phyloP scores from a whole-genome alignment of 2,329 filamentous ascomycete species.

The Thelonectria discophora region DNA sequence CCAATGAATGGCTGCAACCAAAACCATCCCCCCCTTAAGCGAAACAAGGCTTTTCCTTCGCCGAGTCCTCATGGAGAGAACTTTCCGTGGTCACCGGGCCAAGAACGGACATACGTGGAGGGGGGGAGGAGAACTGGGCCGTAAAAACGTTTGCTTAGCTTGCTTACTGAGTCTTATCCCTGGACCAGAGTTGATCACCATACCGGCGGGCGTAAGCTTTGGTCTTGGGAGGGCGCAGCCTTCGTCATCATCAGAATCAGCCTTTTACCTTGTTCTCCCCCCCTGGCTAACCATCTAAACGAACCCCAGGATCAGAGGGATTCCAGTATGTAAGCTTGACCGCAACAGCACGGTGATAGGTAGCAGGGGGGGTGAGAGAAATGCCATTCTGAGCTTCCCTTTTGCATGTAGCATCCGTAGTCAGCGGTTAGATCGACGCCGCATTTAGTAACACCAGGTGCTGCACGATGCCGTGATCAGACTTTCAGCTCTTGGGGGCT shows the following conservation, averaged over 20 bases:
- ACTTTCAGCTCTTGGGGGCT: constrained; percentile 10
- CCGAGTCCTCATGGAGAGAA: constrained; percentile 8
- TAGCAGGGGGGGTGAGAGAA: not conserved
- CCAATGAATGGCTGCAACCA: constrained; percentile 10
- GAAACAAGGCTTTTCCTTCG: constrained; percentile 7
- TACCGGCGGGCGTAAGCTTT: constrained; percentile 17
- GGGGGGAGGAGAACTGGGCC: too few species aligned
- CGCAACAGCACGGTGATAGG: not conserved
- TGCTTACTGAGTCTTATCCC: not conserved
- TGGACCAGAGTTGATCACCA: constrained; percentile 17
- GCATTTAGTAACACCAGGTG: constrained; percentile 19
- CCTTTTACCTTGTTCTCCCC: too few species aligned
- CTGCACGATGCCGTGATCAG: constrained; percentile 19
- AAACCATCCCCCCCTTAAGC: not conserved
- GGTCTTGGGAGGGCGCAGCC: constrained; percentile 3
- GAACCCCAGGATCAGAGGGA: constrained; percentile 3
- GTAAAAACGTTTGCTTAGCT: too few species aligned
- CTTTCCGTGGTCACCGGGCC: constrained; percentile 20
- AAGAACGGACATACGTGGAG: constrained; percentile 16
- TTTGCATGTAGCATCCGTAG: not conserved
- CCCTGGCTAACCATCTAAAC: constrained; percentile 3
- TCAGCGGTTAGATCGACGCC: constrained; percentile 28
- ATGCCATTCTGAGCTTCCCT: constrained; percentile 7
- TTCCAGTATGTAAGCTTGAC: constrained; percentile 5
- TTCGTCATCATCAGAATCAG: constrained; percentile 10